Evolutionary conservation across 208 protist species (phyloP).

Genomic region (Balamuthia mandrillaris): DNA sequence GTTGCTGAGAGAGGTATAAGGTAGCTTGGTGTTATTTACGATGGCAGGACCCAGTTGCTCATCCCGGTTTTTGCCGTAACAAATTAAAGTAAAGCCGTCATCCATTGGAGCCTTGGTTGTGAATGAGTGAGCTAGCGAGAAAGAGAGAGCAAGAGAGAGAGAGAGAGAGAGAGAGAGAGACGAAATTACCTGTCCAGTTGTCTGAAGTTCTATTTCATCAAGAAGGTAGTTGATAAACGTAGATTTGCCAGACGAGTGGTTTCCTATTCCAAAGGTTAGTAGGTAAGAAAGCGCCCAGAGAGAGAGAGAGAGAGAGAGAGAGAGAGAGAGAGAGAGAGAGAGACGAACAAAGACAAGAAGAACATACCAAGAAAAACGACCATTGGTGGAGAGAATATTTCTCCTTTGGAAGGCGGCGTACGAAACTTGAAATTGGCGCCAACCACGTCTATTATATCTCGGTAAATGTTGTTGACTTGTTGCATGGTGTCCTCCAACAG

Average conservation of each 20-base stretch:
- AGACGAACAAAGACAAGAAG: too few species aligned
- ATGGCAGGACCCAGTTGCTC: slow-evolving; percentile 78
- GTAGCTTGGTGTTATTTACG: slow-evolving; percentile 74
- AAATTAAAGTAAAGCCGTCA: slow-evolving; percentile 83
- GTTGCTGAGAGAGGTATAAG: slow-evolving; percentile 74
- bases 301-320: too few species aligned
- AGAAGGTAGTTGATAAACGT: slow-evolving; percentile 83
- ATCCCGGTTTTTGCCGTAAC: slow-evolving; percentile 66
- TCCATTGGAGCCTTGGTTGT: slow-evolving; percentile 84
- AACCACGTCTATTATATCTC: not conserved
- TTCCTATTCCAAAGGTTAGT: too few species aligned
- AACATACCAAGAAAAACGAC: slow-evolving; percentile 85
- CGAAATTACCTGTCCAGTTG: slow-evolving; percentile 81
- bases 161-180: too few species aligned
- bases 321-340: too few species aligned
- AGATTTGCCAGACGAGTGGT: slow-evolving; percentile 85
- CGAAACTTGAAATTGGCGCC: not conserved
- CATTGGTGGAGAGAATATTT: slow-evolving; percentile 63
- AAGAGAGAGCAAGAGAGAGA: too few species aligned
- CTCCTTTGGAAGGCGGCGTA: not conserved
- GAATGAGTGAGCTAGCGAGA: too few species aligned
- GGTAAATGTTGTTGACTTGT: not conserved
- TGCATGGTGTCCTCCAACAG: not conserved
- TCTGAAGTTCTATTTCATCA: slow-evolving; percentile 72
- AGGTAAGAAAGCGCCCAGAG: too few species aligned